Conservation (phyloP, 768 basidiomycete species). For the Erythrobasidium yunnanense region DNA sequence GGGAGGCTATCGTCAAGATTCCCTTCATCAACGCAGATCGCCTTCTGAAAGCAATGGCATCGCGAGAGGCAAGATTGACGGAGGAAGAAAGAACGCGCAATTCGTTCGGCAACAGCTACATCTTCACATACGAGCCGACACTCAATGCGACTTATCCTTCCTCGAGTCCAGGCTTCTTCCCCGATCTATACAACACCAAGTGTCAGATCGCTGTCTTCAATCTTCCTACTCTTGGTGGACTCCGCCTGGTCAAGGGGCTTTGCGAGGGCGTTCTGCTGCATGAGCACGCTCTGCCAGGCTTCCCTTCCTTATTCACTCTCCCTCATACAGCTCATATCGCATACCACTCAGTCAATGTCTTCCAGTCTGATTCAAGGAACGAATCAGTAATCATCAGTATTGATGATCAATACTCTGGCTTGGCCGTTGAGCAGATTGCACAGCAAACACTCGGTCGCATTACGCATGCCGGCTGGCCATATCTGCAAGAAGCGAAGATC, state of each 20-base stretch:
- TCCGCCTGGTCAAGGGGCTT: slow-evolving; percentile 74
- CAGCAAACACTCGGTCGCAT: slow-evolving; percentile 62
- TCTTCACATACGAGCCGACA: slow-evolving; percentile 55
- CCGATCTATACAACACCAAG: slow-evolving; percentile 65
- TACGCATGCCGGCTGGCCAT: slow-evolving; percentile 82
- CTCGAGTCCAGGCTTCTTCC: slow-evolving; percentile 89
- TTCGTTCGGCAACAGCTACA: slow-evolving; percentile 63
- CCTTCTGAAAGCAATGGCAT: slow-evolving; percentile 66
- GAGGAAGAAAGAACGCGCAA: slow-evolving; percentile 67
- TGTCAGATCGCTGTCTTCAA: slow-evolving; percentile 74
- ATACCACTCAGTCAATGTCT: slow-evolving; percentile 82
- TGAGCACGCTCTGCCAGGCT: slow-evolving; percentile 75
- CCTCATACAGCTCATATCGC: slow-evolving; percentile 65
- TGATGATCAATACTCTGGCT: slow-evolving; percentile 58
- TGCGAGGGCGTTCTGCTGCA: slow-evolving; percentile 81
- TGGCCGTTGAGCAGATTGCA: slow-evolving; percentile 56
- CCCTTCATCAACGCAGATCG: slow-evolving; percentile 83
- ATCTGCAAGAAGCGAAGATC: slow-evolving; percentile 81
- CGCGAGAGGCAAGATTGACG: slow-evolving; percentile 46
- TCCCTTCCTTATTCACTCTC: slow-evolving; percentile 86
- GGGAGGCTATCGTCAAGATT: slow-evolving; percentile 98
- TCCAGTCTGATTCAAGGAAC: slow-evolving; percentile 77
- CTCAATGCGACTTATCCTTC: slow-evolving; percentile 60
- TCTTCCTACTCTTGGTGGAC: slow-evolving; percentile 69
- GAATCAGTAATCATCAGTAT: slow-evolving; percentile 87